Conservation (phyloP, 164 flowering plant genomes). For the Macadamia integrifolia region DNA sequence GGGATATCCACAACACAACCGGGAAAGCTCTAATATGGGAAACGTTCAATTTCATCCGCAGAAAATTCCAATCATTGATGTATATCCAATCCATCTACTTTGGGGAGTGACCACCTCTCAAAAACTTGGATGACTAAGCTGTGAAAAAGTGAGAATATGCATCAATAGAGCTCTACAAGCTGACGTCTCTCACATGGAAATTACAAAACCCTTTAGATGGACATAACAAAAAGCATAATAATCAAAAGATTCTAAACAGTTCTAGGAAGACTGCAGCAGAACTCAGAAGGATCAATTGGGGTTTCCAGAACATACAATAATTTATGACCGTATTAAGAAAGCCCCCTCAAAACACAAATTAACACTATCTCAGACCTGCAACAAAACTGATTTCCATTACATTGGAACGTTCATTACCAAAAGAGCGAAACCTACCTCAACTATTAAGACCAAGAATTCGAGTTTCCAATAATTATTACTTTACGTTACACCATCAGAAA, state of each 20-base stretch:
- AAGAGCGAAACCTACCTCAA: background rate
- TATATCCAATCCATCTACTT: slow-evolving; percentile 17
- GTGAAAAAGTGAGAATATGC: slow-evolving; percentile 8
- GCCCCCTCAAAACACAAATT: too few species aligned
- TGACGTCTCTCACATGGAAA: background rate
- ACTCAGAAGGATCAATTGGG: background rate
- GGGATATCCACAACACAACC: slow-evolving; percentile 13
- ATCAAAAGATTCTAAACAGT: background rate
- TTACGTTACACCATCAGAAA: background rate
- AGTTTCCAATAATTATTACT: background rate
- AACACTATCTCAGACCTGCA: background rate
- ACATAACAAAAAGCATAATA: background rate
- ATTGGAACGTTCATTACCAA: background rate
- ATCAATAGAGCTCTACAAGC: background rate
- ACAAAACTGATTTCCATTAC: background rate
- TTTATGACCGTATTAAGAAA: too few species aligned
- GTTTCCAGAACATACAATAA: background rate
- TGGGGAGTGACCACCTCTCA: slow-evolving; percentile 14
- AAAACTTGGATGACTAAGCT: slow-evolving; percentile 17
- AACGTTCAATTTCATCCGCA: slow-evolving; percentile 11
- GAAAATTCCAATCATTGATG: slow-evolving; percentile 10
- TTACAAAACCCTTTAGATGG: background rate
- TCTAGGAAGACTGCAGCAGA: background rate
- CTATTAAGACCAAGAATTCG: background rate
- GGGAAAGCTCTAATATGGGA: slow-evolving; percentile 14